These are phyloP conservation scores for Domatiomyces catenatus DNA, from an alignment of 2,329 filamentous ascomycete genomes.

Conservation along the genomic window DNA sequence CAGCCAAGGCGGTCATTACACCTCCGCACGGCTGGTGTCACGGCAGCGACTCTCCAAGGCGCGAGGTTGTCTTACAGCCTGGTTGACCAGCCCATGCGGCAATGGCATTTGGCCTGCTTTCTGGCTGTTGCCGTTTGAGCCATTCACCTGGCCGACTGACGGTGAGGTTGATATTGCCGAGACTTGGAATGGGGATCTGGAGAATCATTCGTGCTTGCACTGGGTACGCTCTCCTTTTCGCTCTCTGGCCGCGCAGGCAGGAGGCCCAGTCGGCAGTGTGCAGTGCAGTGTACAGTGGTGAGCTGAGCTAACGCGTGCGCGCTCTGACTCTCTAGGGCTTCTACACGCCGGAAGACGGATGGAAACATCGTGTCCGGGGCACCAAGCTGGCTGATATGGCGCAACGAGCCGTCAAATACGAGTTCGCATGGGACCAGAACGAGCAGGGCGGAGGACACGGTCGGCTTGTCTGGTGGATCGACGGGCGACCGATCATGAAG, in stretches of 20 bases:
- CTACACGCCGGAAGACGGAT: constrained; percentile 12
- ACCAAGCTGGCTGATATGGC: constrained; percentile 13
- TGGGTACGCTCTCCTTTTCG: constrained; percentile 3
- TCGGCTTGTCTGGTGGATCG: constrained; percentile 15
- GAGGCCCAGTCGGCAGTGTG: too few species aligned
- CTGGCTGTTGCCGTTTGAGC: constrained; percentile 16
- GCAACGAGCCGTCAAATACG: constrained; percentile 11
- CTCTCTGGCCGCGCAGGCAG: background rate
- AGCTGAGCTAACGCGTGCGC: background rate
- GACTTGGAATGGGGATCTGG: constrained; percentile 15
- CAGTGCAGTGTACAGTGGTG: too few species aligned
- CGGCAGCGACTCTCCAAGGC: constrained; percentile 11
- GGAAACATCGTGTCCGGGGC: constrained; percentile 14
- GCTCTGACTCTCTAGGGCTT: constrained; percentile 1
- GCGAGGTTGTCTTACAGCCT: constrained; percentile 13
- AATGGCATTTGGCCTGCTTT: constrained; percentile 16
- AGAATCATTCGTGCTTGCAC: constrained; percentile 16
- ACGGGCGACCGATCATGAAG: constrained; percentile 16
- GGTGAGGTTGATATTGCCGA: constrained; percentile 17
- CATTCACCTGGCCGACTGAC: constrained; percentile 16
- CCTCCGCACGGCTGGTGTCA: constrained; percentile 15
- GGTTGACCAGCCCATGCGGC: constrained; percentile 12
- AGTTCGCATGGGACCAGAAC: constrained; percentile 15
- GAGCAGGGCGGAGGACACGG: constrained; percentile 4
- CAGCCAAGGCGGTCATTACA: constrained; percentile 11